Conservation (phyloP, 768 basidiomycete genomes). For the Russula olivacea region DNA sequence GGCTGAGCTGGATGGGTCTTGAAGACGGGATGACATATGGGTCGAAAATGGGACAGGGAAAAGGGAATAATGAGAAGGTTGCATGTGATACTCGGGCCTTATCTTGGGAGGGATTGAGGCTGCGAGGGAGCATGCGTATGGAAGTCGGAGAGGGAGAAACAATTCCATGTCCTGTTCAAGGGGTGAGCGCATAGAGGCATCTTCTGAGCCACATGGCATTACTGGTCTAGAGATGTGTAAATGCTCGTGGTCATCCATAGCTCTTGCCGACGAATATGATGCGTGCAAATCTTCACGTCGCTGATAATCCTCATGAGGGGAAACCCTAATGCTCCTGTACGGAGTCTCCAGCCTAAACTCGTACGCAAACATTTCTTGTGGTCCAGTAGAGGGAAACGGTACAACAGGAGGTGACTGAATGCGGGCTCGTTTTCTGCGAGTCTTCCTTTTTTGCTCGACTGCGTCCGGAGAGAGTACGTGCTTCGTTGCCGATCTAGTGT, state of each 20-base stretch:
- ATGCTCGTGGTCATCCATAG: background rate
- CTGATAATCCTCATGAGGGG: background rate
- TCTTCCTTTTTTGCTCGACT: conserved; percentile 13
- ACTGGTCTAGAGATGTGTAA: background rate
- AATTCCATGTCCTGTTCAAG: background rate
- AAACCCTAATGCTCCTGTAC: background rate
- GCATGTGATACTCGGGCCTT: background rate
- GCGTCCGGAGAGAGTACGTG: conserved; percentile 12
- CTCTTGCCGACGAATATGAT: background rate
- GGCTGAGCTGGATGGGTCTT: background rate
- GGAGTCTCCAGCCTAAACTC: conserved; percentile 20
- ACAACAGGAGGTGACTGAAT: conserved; percentile 11
- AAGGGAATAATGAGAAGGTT: background rate
- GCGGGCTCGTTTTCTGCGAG: conserved; percentile 19
- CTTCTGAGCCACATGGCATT: background rate
- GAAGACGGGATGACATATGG: background rate
- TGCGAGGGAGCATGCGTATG: background rate
- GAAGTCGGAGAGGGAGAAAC: background rate
- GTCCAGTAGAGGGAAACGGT: conserved; percentile 24
- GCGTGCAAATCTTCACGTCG: background rate
- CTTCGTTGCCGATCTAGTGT: conserved; percentile 1
- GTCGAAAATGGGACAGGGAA: background rate
- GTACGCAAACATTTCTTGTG: conserved; percentile 24
- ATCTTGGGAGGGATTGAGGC: background rate
- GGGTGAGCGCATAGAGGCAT: background rate